phyloP scores from a whole-genome alignment of 768 basidiomycete species.

The Boletus coccyginus region DNA sequence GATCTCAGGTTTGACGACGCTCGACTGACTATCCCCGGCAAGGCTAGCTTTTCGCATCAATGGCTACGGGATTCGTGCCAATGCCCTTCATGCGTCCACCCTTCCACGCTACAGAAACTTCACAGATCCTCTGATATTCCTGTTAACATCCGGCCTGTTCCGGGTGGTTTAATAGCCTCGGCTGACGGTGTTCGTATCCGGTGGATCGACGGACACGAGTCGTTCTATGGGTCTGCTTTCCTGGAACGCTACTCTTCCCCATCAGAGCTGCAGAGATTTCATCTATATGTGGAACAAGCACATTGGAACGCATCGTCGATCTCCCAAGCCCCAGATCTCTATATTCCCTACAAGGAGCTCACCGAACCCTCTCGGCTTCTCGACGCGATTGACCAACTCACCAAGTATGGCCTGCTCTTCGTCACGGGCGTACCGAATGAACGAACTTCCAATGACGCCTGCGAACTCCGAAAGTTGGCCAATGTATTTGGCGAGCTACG shows the following conservation, averaged over 20 bases:
- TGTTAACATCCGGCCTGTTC: constrained; percentile 42
- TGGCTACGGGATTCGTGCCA: constrained; percentile 89
- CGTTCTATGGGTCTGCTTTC: constrained; percentile 50
- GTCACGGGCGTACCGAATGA: constrained; percentile 65
- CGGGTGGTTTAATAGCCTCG: constrained; percentile 40
- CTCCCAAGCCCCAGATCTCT: constrained; percentile 41
- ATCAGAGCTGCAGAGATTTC: constrained; percentile 38
- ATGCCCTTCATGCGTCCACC: constrained; percentile 70
- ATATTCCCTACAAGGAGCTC: constrained; percentile 54
- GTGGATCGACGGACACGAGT: constrained; percentile 62
- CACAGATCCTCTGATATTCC: constrained; percentile 68
- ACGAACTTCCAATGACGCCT: constrained; percentile 56
- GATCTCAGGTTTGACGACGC: constrained; percentile 8
- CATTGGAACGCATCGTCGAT: constrained; percentile 49
- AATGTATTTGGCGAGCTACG: constrained; percentile 72
- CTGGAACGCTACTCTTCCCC: constrained; percentile 47
- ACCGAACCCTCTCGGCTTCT: constrained; percentile 45
- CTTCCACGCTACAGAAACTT: constrained; percentile 75
- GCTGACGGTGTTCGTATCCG: constrained; percentile 45
- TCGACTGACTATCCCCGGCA: constrained; percentile 29
- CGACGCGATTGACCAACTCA: constrained; percentile 64
- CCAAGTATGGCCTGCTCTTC: constrained; percentile 71
- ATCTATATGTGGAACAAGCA: constrained; percentile 38
- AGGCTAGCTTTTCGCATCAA: constrained; percentile 54
- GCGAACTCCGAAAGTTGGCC: constrained; percentile 68